These are phyloP conservation scores for Fusarium graminum DNA, from an alignment of 2,329 filamentous ascomycete species.

Conservation along the genomic window DNA sequence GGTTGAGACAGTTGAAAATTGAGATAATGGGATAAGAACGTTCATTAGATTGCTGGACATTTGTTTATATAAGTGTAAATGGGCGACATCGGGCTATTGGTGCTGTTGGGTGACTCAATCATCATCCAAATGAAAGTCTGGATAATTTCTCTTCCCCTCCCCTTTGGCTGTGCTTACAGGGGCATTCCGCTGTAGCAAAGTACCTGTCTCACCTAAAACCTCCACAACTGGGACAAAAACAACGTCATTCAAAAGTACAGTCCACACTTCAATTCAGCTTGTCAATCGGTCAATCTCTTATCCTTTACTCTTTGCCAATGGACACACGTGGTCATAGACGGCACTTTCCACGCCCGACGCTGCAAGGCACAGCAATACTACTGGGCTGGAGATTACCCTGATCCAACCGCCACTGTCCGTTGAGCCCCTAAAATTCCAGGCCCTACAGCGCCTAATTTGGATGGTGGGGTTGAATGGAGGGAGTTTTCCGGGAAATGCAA, in stretches of 20 bases:
- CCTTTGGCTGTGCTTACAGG: conserved; percentile 2
- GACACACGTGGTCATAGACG: conserved; percentile 8
- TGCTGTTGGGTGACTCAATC: conserved; percentile 39
- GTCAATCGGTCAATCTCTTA: conserved; percentile 20
- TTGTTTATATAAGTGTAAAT: conserved; percentile 15
- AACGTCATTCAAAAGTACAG: conserved; percentile 25
- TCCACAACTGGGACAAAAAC: conserved; percentile 6
- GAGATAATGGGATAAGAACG: background rate
- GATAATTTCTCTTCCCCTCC: conserved; percentile 41
- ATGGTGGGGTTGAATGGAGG: conserved; percentile 1
- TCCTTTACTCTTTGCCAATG: background rate
- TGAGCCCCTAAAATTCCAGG: conserved; percentile 11
- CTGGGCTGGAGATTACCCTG: conserved; percentile 14
- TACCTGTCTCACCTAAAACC: background rate
- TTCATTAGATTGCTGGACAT: background rate
- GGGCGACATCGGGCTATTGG: conserved; percentile 30
- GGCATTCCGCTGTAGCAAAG: conserved; percentile 1
- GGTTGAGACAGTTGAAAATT: background rate
- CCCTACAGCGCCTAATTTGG: conserved; percentile 16
- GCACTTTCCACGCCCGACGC: conserved; percentile 15
- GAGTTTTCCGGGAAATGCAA: conserved; percentile 39
- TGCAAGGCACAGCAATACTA: conserved; percentile 29
- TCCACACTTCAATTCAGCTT: conserved; percentile 7
- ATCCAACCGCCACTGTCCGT: conserved; percentile 34
- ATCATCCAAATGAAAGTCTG: conserved; percentile 19